phyloP scores from a whole-genome alignment of 257 asterid genomes.

The Solanum megistacrolobum region DNA sequence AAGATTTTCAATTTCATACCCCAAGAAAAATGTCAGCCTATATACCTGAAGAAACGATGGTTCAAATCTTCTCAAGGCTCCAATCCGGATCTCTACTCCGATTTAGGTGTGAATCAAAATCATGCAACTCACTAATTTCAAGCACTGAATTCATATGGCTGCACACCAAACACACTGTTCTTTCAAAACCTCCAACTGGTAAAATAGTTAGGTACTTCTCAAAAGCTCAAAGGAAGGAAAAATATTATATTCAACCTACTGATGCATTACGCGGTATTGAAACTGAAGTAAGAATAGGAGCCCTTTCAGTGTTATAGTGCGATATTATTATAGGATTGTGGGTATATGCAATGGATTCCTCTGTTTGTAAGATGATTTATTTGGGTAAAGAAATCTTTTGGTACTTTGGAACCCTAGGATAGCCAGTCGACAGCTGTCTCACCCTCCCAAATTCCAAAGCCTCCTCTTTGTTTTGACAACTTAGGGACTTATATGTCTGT shows the following conservation, averaged over 20 bases:
- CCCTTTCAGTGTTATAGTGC: neutral
- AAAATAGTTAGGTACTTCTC: slow-evolving; percentile 1
- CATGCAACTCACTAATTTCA: slow-evolving; percentile 4
- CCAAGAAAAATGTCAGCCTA: neutral
- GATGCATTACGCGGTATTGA: neutral
- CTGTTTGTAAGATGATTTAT: slow-evolving; percentile 22
- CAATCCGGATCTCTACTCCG: slow-evolving; percentile 1
- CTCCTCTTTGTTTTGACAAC: neutral
- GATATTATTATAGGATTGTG: slow-evolving; percentile 17
- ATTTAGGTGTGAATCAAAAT: slow-evolving; percentile 8
- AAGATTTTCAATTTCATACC: neutral
- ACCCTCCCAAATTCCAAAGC: neutral
- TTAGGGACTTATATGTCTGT: neutral
- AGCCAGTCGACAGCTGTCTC: neutral
- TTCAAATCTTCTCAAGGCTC: slow-evolving; percentile 1
- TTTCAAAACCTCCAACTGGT: neutral
- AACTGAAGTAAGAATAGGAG: neutral
- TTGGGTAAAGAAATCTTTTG: slow-evolving; percentile 1
- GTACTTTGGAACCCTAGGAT: slow-evolving; percentile 29
- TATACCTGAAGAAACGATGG: slow-evolving; percentile 4
- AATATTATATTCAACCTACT: neutral
- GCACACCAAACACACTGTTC: neutral
- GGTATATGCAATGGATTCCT: slow-evolving; percentile 30
- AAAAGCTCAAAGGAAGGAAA: neutral
- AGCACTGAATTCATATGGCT: neutral